phyloP scores from a whole-genome alignment of 2,329 filamentous ascomycete species.

The Chaetomium strumarium region DNA sequence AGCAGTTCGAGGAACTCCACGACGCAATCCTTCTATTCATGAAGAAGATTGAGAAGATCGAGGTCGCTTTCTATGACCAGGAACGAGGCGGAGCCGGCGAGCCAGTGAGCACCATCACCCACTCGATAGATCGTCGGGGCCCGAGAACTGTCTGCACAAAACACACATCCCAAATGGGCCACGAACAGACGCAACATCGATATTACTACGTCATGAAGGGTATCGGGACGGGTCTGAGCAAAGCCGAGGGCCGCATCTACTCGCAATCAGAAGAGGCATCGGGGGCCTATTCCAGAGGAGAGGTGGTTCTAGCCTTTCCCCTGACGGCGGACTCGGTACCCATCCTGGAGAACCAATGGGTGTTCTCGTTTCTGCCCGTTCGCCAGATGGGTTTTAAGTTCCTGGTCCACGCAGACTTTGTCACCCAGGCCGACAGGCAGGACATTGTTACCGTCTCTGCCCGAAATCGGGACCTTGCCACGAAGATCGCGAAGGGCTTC shows the following conservation, averaged over 20 bases:
- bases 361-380: slow-evolving; percentile 45
- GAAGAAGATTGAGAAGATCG: slow-evolving; percentile 33
- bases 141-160: slow-evolving; percentile 7
- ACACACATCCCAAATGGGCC: neutral
- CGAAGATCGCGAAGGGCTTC: slow-evolving; percentile 35
- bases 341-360: slow-evolving; percentile 34
- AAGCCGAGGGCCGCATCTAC: slow-evolving; percentile 33
- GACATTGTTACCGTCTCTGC: slow-evolving; percentile 34
- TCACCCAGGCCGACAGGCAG: slow-evolving; percentile 40
- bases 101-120: slow-evolving; percentile 7
- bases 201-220: slow-evolving; percentile 23
- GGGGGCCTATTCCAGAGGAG: slow-evolving; percentile 18
- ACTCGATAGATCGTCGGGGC: slow-evolving; percentile 15
- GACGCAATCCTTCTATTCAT: slow-evolving; percentile 38
- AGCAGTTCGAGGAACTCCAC: slow-evolving; percentile 35
- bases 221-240: slow-evolving; percentile 26
- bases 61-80: slow-evolving; percentile 28
- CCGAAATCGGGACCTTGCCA: slow-evolving; percentile 34
- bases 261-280: slow-evolving; percentile 26
- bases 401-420: slow-evolving; percentile 46
- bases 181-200: neutral
- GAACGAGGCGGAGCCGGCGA: slow-evolving; percentile 3
- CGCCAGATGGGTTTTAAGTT: slow-evolving; percentile 41
- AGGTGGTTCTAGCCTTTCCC: slow-evolving; percentile 43
- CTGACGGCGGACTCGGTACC: slow-evolving; percentile 30